These are phyloP conservation scores for Podochytrium sp. DNA, from an alignment of 192 early-diverging fungal species.

Conservation along the genomic window DNA sequence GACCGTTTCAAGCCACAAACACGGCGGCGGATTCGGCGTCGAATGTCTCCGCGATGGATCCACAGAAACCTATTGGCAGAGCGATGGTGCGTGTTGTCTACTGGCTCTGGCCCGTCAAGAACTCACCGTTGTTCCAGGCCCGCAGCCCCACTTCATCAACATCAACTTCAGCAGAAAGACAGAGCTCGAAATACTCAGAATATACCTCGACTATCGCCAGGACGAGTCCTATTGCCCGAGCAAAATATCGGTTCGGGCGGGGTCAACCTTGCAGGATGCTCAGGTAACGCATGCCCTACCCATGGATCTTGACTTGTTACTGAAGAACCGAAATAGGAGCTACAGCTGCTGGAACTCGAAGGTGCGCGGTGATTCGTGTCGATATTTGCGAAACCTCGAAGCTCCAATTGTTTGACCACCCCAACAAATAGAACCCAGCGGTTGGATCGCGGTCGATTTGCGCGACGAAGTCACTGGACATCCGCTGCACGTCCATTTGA, in stretches of 20 bases:
- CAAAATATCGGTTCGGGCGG: slow-evolving; percentile 66
- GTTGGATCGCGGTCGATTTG: slow-evolving; percentile 73
- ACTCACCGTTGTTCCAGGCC: slow-evolving; percentile 38
- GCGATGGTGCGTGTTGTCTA: neutral
- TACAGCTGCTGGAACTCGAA: slow-evolving; percentile 27
- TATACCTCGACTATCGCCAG: slow-evolving; percentile 71
- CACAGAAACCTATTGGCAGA: slow-evolving; percentile 82
- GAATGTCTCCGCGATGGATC: slow-evolving; percentile 68
- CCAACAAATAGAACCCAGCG: slow-evolving; percentile 61
- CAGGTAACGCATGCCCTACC: slow-evolving; percentile 45
- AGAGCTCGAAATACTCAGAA: slow-evolving; percentile 52
- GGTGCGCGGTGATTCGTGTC: neutral
- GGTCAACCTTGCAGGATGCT: slow-evolving; percentile 69
- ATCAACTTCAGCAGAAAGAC: slow-evolving; percentile 71
- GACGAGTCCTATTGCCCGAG: slow-evolving; percentile 86
- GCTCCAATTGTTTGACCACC: slow-evolving; percentile 16
- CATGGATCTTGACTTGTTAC: neutral
- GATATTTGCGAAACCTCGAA: neutral
- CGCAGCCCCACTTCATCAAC: slow-evolving; percentile 75
- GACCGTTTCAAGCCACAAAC: slow-evolving; percentile 71
- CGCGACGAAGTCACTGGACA: slow-evolving; percentile 47
- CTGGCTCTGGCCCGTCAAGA: neutral
- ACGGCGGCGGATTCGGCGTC: slow-evolving; percentile 57
- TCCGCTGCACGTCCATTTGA: slow-evolving; percentile 61
- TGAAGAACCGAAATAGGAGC: slow-evolving; percentile 10